Base-by-base conservation (phyloP, 768 basidiomycete genomes). In the Lactarius quietus region DNA sequence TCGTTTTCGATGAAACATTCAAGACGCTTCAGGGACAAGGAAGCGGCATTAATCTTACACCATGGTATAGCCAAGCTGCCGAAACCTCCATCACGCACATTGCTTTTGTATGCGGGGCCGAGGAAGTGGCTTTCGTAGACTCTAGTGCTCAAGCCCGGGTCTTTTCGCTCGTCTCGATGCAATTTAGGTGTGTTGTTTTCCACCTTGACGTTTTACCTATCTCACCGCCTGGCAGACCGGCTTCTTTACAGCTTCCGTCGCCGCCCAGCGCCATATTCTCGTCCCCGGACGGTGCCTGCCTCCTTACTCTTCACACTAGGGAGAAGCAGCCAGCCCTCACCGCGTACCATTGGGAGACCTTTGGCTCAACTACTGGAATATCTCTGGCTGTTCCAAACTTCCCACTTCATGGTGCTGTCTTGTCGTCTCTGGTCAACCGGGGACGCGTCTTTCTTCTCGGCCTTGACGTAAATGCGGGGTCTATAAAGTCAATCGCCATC, bases 331-430 rank as follows among this genome's bases (percentile, higher is more conserved):
- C 57, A 4, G 41, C 58, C 53, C 56, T 82, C 6, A 77, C 74
- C 2, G 80, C 80, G 0, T 85, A 81, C 67, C 86, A 86, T 68
- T 85, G 82, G 83, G 75, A 74, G 12, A 83, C 83, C 1, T 85
- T 87, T 63, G 86, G 86, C 3, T 80, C 82, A 0, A 74, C 78
- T 0, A 70, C 75, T 15, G 85, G 84, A 23, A 80, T 80, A n/a
- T 20, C 35, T 0, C 69, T 84, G 0, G 69, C 77, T 20, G 61
- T 82, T 26, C 75, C 73, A 0, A 67, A 68, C 0, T 66, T 74
- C n/a, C 62, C 69, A 6, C 57, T 67, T 9, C 70, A 73, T 4
- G 70, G 69, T 18, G 68, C 75, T 18, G 54, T 71, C 48, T 10
- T 83, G 17, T 85, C 84, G 0, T 85, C 86, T 0, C 63, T 87